Evolutionary conservation across 139 green algal genomes (phyloP), one percentile per base, ranked within the genome.

Genomic region (Monoraphidium neglectum): DNA sequence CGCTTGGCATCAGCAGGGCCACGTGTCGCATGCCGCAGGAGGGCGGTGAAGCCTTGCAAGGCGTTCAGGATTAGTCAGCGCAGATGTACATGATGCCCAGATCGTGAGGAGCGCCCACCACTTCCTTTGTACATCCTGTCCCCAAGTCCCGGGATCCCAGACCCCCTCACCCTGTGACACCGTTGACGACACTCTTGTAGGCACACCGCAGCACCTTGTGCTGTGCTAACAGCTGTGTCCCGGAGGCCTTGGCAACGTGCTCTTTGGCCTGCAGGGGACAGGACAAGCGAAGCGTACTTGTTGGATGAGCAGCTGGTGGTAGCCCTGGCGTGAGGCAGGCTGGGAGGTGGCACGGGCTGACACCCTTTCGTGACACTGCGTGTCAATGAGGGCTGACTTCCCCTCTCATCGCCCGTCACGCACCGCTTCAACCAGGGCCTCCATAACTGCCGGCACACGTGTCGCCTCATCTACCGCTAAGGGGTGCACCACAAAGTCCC

Each of bases 181-280:
- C 61, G 28, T 59, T 38, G 36, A 23, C 23, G 51, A 18, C 43
- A n/a, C 26, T 13, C 37, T 79, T 79, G 73, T 79, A 79, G 16
- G n/a, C 40, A 2, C 43, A 13, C 13, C 54, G 36, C 16, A 54
- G 46, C 26, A 73, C 61, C 70, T 91, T 93, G 81, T 88, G 91
- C 47, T 83, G 81, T 4, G 83, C 70, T 70, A 87, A 84, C 69
- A 90, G 68, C 54, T 77, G 79, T 18, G 72, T 37, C 6, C 49
- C 67, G 16, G 40, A 15, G 8, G 40, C 61, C 5, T 69, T 76
- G 69, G 90, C 81, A 62, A 93, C 84, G 4, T 83, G 75, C 67
- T 93, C 88, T 57, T 89, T 86, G 1, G 88, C 85, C 78, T 87
- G 81, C 74, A 66, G 32, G 21, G 53, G 15, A 37, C 62, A 36